Conservation (phyloP, 768 basidiomycete genomes). For the Boletus vermiculosoides region DNA sequence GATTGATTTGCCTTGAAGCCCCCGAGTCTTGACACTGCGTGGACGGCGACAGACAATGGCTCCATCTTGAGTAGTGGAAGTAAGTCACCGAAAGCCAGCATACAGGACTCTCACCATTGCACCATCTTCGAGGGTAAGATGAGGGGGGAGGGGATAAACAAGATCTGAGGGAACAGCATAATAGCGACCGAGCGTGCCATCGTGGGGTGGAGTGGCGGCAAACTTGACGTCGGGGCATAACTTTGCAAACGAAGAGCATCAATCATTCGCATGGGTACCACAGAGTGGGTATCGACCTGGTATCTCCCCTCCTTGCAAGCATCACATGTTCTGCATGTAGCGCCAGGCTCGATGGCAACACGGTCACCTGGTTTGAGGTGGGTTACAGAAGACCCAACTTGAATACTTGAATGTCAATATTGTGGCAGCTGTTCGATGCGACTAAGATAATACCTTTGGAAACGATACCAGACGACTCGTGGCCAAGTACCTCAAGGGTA, state of each 20-base stretch:
- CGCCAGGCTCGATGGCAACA: slow-evolving; percentile 91
- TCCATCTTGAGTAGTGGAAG: slow-evolving; percentile 64
- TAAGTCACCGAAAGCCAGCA: neutral
- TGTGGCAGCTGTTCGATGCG: neutral
- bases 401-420: neutral
- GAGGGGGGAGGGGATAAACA: slow-evolving; percentile 78
- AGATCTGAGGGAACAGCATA: slow-evolving; percentile 86
- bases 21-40: slow-evolving; percentile 80
- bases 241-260: slow-evolving; percentile 35
- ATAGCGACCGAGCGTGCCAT: slow-evolving; percentile 86
- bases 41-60: slow-evolving; percentile 89
- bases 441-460: slow-evolving; percentile 48
- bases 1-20: slow-evolving; percentile 69
- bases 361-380: slow-evolving; percentile 78
- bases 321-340: slow-evolving; percentile 81
- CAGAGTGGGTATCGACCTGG: slow-evolving; percentile 48
- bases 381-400: slow-evolving; percentile 77
- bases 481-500: slow-evolving; percentile 76
- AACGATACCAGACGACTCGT: slow-evolving; percentile 86
- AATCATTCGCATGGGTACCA: neutral
- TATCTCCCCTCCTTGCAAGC: slow-evolving; percentile 83
- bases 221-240: slow-evolving; percentile 85
- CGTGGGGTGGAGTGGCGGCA: slow-evolving; percentile 91
- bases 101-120: slow-evolving; percentile 68
- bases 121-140: slow-evolving; percentile 88